A percentile compares a stretch with the other conserved stretches of the same genome.
These are phyloP conservation scores for Thelonectria blattea DNA, from an alignment of 2,329 filamentous ascomycete species.

Conservation along the genomic window DNA sequence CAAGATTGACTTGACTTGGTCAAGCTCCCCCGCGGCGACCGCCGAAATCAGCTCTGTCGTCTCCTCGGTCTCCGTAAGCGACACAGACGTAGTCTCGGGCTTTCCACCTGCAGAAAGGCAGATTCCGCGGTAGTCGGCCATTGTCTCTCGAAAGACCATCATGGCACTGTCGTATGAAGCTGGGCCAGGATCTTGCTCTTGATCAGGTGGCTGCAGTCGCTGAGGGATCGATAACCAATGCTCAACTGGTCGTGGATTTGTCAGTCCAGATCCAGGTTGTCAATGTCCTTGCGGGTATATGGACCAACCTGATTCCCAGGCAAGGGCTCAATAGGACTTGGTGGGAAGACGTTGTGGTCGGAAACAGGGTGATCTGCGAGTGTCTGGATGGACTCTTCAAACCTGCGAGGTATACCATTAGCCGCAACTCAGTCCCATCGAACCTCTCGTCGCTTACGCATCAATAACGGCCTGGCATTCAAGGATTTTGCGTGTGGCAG, in stretches of 20 bases:
- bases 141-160: neutral
- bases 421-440: neutral
- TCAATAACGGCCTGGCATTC: neutral
- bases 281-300: no score
- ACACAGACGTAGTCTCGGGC: neutral
- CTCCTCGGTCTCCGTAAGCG: neutral
- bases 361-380: neutral
- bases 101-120: neutral
- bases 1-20: neutral
- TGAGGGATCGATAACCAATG: neutral
- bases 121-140: neutral
- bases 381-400: neutral
- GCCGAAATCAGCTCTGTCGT: neutral
- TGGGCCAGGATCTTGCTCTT: neutral
- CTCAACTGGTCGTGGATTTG: neutral
- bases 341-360: neutral
- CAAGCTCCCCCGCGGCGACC: neutral
- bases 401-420: neutral
- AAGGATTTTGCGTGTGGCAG: neutral
- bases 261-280: no score
- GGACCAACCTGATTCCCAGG: neutral
- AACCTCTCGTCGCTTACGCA: neutral
- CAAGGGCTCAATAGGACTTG: neutral
- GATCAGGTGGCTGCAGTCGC: neutral
- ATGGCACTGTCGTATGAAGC: no score